These are phyloP conservation scores for Penicillium lagena DNA, from an alignment of 495 filamentous ascomycete species.

Conservation along the genomic window DNA sequence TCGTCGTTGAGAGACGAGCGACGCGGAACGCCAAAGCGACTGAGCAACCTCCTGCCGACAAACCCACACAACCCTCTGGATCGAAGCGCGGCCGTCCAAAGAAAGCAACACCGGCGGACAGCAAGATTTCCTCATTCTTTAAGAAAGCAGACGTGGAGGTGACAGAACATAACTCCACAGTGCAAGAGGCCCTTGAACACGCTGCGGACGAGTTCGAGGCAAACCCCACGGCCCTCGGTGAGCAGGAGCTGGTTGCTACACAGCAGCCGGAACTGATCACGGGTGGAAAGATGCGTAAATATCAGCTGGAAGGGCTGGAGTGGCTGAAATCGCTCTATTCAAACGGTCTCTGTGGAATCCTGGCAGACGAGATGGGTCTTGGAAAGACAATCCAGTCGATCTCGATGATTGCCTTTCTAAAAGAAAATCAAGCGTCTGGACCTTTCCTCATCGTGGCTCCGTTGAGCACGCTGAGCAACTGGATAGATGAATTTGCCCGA, in stretches of 20 bases:
- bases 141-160: slow-evolving; percentile 51
- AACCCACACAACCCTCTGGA: slow-evolving; percentile 4
- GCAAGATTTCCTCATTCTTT: slow-evolving; percentile 50
- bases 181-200: slow-evolving; percentile 49
- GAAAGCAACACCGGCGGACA: slow-evolving; percentile 23
- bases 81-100: slow-evolving; percentile 22
- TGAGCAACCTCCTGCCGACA: slow-evolving; percentile 9
- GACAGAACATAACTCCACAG: slow-evolving; percentile 42
- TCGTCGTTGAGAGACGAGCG: slow-evolving; percentile 13
- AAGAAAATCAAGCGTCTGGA: slow-evolving; percentile 79
- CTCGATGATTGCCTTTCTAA: slow-evolving; percentile 78
- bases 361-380: slow-evolving; percentile 95
- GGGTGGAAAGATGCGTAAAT: slow-evolving; percentile 86
- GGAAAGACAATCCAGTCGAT: slow-evolving; percentile 97
- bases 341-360: slow-evolving; percentile 98
- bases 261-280: slow-evolving; percentile 78
- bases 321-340: slow-evolving; percentile 99
- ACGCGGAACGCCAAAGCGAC: slow-evolving; percentile 30
- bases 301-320: slow-evolving; percentile 89
- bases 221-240: slow-evolving; percentile 59
- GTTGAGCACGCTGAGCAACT: slow-evolving; percentile 87
- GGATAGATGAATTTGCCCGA: slow-evolving; percentile 89
- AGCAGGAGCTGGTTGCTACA: slow-evolving; percentile 72
- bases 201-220: slow-evolving; percentile 48
- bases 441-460: slow-evolving; percentile 89